Base-by-base conservation (phyloP, 1,284 basidiomycete species). In the Sphagnurus paluster region DNA sequence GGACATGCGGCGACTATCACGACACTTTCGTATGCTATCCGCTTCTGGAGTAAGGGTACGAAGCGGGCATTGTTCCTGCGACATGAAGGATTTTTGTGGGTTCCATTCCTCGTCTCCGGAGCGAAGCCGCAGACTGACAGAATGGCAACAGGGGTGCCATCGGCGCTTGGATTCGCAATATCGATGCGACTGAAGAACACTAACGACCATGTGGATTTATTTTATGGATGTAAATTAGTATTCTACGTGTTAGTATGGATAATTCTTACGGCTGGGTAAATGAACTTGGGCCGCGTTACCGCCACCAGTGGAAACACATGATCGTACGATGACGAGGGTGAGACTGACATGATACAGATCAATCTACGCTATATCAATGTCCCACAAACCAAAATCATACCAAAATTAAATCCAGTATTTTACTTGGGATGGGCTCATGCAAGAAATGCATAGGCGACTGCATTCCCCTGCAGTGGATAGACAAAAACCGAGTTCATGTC, bases 1-100 rank as follows among this genome's bases (percentile, higher is more conserved):
- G 93, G 94, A 17, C 97, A 99, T 65, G 89, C 95, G 38, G 92
- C 96, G 25, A 99, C 97, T 17, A 96, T 99, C 63, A 90, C 93
- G 23, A 99, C 97, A 10, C 77, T 99, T 30, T 98, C 94, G 19
- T 99, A 99, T 70, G 97, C 97, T 36, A 99, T 99, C 66, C 88
- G 97, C 28, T 99, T 99, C 76, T 99, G 97, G 97, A 96, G 93
- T 62, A 96, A 97, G 68, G 97, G 97, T 1, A 95, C 88, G 21
- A 99, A 98, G 70, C 84, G 93, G 26, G 97, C 97, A 34, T 79
- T 97, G 58, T 99, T 99, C 76, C 75, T 99, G 46, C 83, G 97
- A 52, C 97, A 99, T 63, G 97, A 99, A 73, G 97, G 97, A 3
- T 99, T 98, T 75, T 70, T 99, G 80, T 97, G 72, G 69, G 94